A percentile compares a stretch with the other conserved stretches of the same genome.
Evolutionary conservation across 2,329 filamentous ascomycete genomes (phyloP).

Genomic region (Aspergillus sp.): DNA sequence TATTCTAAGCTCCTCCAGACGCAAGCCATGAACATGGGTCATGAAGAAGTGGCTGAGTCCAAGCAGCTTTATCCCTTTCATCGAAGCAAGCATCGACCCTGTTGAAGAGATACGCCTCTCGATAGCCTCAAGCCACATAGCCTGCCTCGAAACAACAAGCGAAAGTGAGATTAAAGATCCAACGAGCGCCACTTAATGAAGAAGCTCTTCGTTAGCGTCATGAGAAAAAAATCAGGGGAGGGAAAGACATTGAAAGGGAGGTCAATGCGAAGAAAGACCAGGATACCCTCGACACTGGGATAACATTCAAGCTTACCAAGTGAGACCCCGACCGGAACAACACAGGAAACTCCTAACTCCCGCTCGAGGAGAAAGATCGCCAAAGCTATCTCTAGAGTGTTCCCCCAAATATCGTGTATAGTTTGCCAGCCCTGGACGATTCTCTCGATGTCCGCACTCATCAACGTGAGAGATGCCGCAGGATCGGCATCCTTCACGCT

Average conservation of each 20-base stretch:
- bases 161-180: slow-evolving; percentile 36
- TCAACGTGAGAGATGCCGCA: slow-evolving; percentile 42
- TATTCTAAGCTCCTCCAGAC: slow-evolving; percentile 42
- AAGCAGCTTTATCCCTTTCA: slow-evolving; percentile 54
- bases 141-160: slow-evolving; percentile 42
- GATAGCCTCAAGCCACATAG: slow-evolving; percentile 52
- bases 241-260: background rate
- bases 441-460: slow-evolving; percentile 49
- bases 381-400: slow-evolving; percentile 45
- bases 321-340: slow-evolving; percentile 46
- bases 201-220: background rate
- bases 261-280: background rate
- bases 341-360: slow-evolving; percentile 45
- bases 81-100: slow-evolving; percentile 48
- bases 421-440: slow-evolving; percentile 42
- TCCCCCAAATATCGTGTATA: slow-evolving; percentile 49
- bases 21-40: slow-evolving; percentile 39
- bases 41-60: slow-evolving; percentile 46
- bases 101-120: slow-evolving; percentile 52
- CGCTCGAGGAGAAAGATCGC: slow-evolving; percentile 44
- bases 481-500: slow-evolving; percentile 35
- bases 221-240: background rate
- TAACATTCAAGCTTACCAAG: slow-evolving; percentile 31
- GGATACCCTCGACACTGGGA: background rate
- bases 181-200: slow-evolving; percentile 31